These are phyloP conservation scores for Onygenales sp. DNA, from an alignment of 2,329 filamentous ascomycete species.

Conservation along the genomic window DNA sequence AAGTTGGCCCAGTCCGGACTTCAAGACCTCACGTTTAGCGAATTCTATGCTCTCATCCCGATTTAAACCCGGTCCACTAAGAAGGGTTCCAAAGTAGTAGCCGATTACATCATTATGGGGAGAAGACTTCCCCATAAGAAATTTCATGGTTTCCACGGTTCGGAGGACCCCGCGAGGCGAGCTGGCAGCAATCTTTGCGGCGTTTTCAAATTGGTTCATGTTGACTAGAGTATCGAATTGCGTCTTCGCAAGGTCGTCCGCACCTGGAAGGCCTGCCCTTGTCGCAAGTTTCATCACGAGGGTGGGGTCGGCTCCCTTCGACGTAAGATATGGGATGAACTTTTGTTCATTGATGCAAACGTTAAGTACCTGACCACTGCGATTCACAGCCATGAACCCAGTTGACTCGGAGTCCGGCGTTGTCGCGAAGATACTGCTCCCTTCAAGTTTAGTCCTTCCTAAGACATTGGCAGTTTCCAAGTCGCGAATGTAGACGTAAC, in stretches of 20 bases:
- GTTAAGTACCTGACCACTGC: slow-evolving; percentile 91
- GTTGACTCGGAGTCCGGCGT: slow-evolving; percentile 72
- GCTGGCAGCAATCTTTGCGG: slow-evolving; percentile 92
- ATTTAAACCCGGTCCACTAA: slow-evolving; percentile 92
- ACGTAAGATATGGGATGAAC: slow-evolving; percentile 87
- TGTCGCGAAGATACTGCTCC: slow-evolving; percentile 97
- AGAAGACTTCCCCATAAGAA: slow-evolving; percentile 30
- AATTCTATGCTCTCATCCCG: slow-evolving; percentile 89
- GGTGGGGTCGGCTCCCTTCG: slow-evolving; percentile 88
- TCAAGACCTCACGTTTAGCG: slow-evolving; percentile 80
- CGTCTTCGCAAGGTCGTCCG: slow-evolving; percentile 83
- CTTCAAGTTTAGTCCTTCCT: slow-evolving; percentile 99
- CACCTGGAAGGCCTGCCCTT: slow-evolving; percentile 83
- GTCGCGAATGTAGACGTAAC: slow-evolving; percentile 97
- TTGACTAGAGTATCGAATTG: slow-evolving; percentile 85
- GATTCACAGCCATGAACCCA: slow-evolving; percentile 90
- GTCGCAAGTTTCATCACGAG: slow-evolving; percentile 96
- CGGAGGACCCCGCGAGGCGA: slow-evolving; percentile 92
- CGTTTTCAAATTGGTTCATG: slow-evolving; percentile 71
- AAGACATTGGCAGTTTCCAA: slow-evolving; percentile 91
- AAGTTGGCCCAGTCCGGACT: slow-evolving; percentile 88
- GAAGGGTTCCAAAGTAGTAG: slow-evolving; percentile 84
- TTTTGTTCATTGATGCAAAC: slow-evolving; percentile 88
- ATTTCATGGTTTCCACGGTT: slow-evolving; percentile 84
- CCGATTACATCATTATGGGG: slow-evolving; percentile 79